Conservation (phyloP, 352 stramenopile genomes). For the Pythium rishiriense region DNA sequence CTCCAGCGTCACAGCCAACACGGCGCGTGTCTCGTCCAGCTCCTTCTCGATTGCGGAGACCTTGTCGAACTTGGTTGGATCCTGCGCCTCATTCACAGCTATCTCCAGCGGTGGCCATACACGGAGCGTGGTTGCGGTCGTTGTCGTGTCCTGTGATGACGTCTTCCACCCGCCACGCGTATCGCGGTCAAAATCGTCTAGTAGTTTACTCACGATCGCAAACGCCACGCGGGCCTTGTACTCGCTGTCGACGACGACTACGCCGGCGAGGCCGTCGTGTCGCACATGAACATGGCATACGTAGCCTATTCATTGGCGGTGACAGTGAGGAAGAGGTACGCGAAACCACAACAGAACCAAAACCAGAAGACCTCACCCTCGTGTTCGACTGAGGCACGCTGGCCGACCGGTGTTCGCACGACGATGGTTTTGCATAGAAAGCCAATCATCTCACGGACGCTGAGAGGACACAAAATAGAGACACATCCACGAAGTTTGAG, state of each 20-base stretch:
- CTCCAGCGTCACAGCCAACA: conserved; percentile 99
- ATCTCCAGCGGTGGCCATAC: conserved; percentile 91
- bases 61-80: conserved; percentile 97
- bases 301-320: not conserved
- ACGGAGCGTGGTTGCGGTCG: conserved; percentile 44
- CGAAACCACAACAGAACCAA: not conserved
- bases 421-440: conserved; percentile 1
- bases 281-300: conserved; percentile 6
- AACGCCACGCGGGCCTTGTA: conserved; percentile 98
- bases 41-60: conserved; percentile 99
- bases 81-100: conserved; percentile 96
- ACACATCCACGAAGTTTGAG: not conserved
- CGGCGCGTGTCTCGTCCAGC: conserved; percentile 98
- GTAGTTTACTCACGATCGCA: conserved; percentile 92
- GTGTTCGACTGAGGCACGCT: conserved; percentile 1
- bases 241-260: conserved; percentile 46
- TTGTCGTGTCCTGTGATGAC: not conserved
- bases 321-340: not conserved
- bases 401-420: not conserved
- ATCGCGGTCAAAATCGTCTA: conserved; percentile 93
- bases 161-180: conserved; percentile 6
- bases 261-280: conserved; percentile 3
- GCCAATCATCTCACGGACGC: conserved; percentile 3
- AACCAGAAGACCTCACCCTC: not conserved
- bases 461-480: not conserved